A percentile compares a stretch with the other conserved stretches of the same genome.
Evolutionary conservation across 768 basidiomycete genomes (phyloP).

Genomic region (Phylloporus sp.): DNA sequence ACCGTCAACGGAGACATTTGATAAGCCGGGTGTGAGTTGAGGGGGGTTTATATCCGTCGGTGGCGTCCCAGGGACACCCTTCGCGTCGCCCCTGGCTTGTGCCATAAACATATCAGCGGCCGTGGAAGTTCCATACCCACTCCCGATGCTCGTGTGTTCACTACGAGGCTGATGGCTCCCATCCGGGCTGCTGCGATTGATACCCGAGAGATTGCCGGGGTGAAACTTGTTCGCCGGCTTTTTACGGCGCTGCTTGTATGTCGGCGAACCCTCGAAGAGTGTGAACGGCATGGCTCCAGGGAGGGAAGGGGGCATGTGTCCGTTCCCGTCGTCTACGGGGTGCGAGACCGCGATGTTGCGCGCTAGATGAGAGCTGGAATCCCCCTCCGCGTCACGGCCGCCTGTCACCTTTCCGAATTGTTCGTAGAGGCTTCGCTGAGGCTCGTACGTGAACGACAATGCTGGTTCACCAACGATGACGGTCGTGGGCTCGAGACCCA

Average conservation of each 20-base stretch:
- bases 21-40: slow-evolving; percentile 19
- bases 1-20: slow-evolving; percentile 19
- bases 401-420: slow-evolving; percentile 61
- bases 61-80: slow-evolving; percentile 19
- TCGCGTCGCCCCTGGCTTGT: slow-evolving; percentile 56
- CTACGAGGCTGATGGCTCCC: slow-evolving; percentile 17
- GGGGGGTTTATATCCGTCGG: slow-evolving; percentile 14
- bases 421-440: slow-evolving; percentile 80
- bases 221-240: slow-evolving; percentile 46
- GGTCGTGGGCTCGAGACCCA: slow-evolving; percentile 83
- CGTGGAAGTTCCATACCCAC: slow-evolving; percentile 36
- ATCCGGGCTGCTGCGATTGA: slow-evolving; percentile 23
- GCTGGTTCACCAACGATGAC: slow-evolving; percentile 75
- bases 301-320: slow-evolving; percentile 14
- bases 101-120: slow-evolving; percentile 65
- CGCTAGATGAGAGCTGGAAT: slow-evolving; percentile 30
- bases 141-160: slow-evolving; percentile 12
- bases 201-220: slow-evolving; percentile 24
- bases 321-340: slow-evolving; percentile 10
- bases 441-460: slow-evolving; percentile 82
- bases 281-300: slow-evolving; percentile 47
- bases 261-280: slow-evolving; percentile 78
- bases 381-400: slow-evolving; percentile 32
- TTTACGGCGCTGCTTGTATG: slow-evolving; percentile 86
- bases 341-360: slow-evolving; percentile 21